Evolutionary conservation across 805 yeast species (phyloP).

Genomic region (Candida maltosa): DNA sequence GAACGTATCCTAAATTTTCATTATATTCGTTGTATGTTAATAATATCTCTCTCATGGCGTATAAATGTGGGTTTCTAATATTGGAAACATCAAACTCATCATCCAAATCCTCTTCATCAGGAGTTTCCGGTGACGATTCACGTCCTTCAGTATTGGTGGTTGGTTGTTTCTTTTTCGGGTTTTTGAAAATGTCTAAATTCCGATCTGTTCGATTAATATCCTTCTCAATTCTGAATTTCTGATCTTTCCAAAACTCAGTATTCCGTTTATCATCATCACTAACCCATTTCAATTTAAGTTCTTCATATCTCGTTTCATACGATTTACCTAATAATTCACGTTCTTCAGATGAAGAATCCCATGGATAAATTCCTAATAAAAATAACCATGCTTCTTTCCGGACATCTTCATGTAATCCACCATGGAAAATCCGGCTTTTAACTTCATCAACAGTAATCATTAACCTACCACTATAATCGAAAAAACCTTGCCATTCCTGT

Average conservation of each 20-base stretch:
- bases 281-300: constrained; percentile 70
- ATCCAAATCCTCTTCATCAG: constrained; percentile 28
- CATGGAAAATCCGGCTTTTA: constrained; percentile 83
- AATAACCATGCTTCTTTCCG: constrained; percentile 85
- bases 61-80: constrained; percentile 73
- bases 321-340: constrained; percentile 56
- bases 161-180: constrained; percentile 30
- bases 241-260: constrained; percentile 80
- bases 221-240: constrained; percentile 83
- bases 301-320: constrained; percentile 57
- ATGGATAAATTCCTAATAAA: constrained; percentile 77
- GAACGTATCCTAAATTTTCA: constrained; percentile 86
- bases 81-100: constrained; percentile 58
- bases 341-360: constrained; percentile 78
- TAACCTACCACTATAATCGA: constrained; percentile 76
- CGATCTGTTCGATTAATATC: constrained; percentile 93
- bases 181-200: constrained; percentile 58
- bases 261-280: constrained; percentile 46
- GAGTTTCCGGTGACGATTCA: constrained; percentile 27
- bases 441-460: constrained; percentile 74
- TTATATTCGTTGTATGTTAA: constrained; percentile 85
- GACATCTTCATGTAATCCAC: constrained; percentile 62
- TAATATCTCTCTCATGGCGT: constrained; percentile 69
- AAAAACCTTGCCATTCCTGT: constrained; percentile 82
- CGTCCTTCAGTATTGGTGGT: constrained; percentile 6